These are phyloP conservation scores for Takakia lepidozioides DNA, from an alignment of 225 moss, liverwort and hornwort species.

Conservation along the genomic window DNA sequence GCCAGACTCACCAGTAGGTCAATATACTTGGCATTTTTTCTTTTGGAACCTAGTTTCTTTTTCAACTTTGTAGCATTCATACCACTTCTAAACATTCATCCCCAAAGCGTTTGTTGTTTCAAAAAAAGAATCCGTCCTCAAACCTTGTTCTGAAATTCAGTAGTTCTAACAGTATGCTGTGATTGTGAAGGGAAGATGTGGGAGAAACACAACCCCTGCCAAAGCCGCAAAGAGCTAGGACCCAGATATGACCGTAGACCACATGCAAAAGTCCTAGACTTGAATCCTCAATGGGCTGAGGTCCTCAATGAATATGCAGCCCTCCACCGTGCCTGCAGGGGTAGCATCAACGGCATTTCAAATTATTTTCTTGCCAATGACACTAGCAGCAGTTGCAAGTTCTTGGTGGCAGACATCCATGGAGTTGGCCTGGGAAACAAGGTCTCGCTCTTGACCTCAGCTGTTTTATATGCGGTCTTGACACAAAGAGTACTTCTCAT, in stretches of 20 bases:
- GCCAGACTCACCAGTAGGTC: too few relatives aligned
- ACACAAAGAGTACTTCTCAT: constrained; percentile 54
- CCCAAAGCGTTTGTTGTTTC: not conserved
- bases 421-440: constrained; percentile 67
- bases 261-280: constrained; percentile 13
- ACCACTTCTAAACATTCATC: too few relatives aligned
- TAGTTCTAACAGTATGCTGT: constrained; percentile 1
- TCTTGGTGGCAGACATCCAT: constrained; percentile 38
- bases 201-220: constrained; percentile 36
- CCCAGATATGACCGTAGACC: constrained; percentile 27
- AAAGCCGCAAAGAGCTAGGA: constrained; percentile 28
- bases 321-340: constrained; percentile 44
- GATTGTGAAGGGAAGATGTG: constrained; percentile 45
- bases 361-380: constrained; percentile 30
- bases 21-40: not conserved
- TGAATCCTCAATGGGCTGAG: constrained; percentile 29
- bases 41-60: not conserved
- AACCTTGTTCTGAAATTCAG: not conserved
- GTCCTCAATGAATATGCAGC: constrained; percentile 32
- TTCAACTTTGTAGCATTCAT: not conserved
- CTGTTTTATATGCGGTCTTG: constrained; percentile 54
- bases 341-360: constrained; percentile 23
- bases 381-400: constrained; percentile 38
- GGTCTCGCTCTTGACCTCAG: constrained; percentile 34
- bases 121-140: not conserved